These are phyloP conservation scores for Hordeum marinum DNA, from an alignment of 176 grass and related monocot genomes.

Conservation along the genomic window DNA sequence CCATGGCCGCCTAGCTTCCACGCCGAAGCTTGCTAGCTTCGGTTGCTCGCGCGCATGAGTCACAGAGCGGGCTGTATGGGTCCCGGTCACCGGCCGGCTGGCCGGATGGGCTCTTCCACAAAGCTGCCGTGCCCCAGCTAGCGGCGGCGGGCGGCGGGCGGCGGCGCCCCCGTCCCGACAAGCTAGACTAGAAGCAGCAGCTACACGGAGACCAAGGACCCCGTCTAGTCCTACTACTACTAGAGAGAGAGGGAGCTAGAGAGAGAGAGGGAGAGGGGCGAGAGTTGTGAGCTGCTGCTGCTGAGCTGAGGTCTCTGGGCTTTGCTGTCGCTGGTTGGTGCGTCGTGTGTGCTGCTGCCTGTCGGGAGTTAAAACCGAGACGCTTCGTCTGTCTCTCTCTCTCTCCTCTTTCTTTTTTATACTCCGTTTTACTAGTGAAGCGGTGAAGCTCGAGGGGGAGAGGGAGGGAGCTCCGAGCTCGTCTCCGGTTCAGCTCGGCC, in stretches of 20 bases:
- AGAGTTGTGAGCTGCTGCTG: neutral
- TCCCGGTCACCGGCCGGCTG: neutral
- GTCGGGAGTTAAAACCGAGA: slow-evolving; percentile 37
- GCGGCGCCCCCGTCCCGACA: slow-evolving; percentile 22
- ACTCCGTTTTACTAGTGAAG: neutral
- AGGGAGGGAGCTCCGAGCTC: neutral
- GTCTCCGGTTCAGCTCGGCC: too few species aligned
- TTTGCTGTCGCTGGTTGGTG: slow-evolving; percentile 15
- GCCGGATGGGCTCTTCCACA: neutral
- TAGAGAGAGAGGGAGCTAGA: neutral
- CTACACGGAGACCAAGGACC: slow-evolving; percentile 27
- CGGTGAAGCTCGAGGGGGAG: neutral
- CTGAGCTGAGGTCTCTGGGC: neutral
- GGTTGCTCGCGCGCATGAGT: slow-evolving; percentile 10
- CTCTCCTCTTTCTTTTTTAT: neutral
- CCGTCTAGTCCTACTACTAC: neutral
- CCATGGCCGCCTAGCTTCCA: slow-evolving; percentile 29
- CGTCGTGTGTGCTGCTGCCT: slow-evolving; percentile 30
- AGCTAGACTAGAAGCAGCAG: neutral
- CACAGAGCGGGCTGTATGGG: neutral
- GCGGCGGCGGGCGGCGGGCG: slow-evolving; percentile 5
- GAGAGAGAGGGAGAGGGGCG: neutral
- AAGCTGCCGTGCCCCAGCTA: neutral
- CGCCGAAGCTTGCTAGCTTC: neutral
- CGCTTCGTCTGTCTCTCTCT: slow-evolving; percentile 8